phyloP scores from a whole-genome alignment of 108 stramenopile species.

The Asterionellopsis glacialis region DNA sequence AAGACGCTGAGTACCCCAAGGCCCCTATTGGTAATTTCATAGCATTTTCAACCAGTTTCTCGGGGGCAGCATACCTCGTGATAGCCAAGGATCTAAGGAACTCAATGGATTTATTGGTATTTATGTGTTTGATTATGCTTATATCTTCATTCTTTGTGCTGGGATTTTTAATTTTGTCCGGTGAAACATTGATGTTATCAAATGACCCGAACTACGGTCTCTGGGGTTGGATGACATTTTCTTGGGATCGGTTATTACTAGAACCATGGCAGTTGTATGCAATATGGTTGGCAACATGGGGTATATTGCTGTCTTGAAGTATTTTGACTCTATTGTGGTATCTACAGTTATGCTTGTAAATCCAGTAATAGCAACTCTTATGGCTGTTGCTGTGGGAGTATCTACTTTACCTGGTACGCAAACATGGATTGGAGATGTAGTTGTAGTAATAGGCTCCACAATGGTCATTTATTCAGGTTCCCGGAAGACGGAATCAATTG shows the following conservation, averaged over 20 bases:
- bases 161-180: constrained; percentile 17
- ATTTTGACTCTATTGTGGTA: constrained; percentile 38
- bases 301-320: constrained; percentile 44
- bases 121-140: constrained; percentile 41
- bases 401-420: constrained; percentile 21
- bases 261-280: constrained; percentile 40
- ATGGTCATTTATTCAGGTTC: constrained; percentile 36
- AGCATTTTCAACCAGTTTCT: constrained; percentile 22
- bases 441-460: constrained; percentile 15
- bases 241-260: constrained; percentile 25
- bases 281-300: constrained; percentile 40
- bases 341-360: constrained; percentile 42
- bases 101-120: constrained; percentile 29
- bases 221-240: constrained; percentile 32
- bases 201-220: constrained; percentile 27
- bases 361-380: constrained; percentile 23
- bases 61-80: constrained; percentile 20
- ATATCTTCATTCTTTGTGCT: constrained; percentile 19
- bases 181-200: constrained; percentile 20
- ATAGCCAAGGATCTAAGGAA: constrained; percentile 33
- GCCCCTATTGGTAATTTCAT: constrained; percentile 30
- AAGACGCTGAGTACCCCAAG: too few relatives aligned
- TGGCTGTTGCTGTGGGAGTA: constrained; percentile 24
- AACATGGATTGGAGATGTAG: constrained; percentile 24
- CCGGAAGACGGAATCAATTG: constrained; percentile 36